Conservation (phyloP, 805 yeast species). For the Spathaspora hagerdaliae region DNA sequence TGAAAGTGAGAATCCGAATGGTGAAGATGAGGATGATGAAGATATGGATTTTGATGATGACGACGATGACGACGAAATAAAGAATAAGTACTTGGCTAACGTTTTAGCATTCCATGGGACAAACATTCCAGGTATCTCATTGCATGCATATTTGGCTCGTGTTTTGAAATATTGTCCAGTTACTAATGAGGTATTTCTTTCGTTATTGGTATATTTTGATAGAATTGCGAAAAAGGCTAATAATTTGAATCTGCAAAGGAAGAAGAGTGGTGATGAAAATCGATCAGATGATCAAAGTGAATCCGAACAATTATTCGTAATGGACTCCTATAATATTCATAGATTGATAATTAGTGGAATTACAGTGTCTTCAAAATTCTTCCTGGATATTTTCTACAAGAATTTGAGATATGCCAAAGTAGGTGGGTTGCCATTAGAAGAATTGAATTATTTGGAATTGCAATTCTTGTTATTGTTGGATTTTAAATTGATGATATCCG, state of each 20-base stretch:
- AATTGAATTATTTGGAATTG: slow-evolving; percentile 85
- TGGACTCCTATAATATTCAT: slow-evolving; percentile 95
- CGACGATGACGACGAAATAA: slow-evolving; percentile 40
- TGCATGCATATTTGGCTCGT: slow-evolving; percentile 84
- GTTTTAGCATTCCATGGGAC: slow-evolving; percentile 93
- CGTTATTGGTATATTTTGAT: slow-evolving; percentile 89
- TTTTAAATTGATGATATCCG: slow-evolving; percentile 80
- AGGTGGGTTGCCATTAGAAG: slow-evolving; percentile 92
- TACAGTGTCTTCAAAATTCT: slow-evolving; percentile 92
- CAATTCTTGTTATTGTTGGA: slow-evolving; percentile 83
- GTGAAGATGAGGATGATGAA: slow-evolving; percentile 5
- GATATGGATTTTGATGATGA: slow-evolving; percentile 21
- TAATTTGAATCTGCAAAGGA: slow-evolving; percentile 26
- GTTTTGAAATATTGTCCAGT: slow-evolving; percentile 96
- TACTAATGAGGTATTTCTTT: slow-evolving; percentile 93
- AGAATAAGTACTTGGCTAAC: slow-evolving; percentile 55
- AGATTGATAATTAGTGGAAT: slow-evolving; percentile 90
- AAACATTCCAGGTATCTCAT: slow-evolving; percentile 90
- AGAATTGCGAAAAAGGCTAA: slow-evolving; percentile 85
- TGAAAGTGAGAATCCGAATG: slow-evolving; percentile 1
- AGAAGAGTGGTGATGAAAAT: slow-evolving; percentile 11
- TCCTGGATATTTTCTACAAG: slow-evolving; percentile 90
- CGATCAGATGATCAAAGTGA: slow-evolving; percentile 13
- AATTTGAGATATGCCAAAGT: slow-evolving; percentile 93
- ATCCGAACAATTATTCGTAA: slow-evolving; percentile 69